Evolutionary conservation across 2,329 filamentous ascomycete genomes (phyloP).

Genomic region (Aaosphaeria arxii): DNA sequence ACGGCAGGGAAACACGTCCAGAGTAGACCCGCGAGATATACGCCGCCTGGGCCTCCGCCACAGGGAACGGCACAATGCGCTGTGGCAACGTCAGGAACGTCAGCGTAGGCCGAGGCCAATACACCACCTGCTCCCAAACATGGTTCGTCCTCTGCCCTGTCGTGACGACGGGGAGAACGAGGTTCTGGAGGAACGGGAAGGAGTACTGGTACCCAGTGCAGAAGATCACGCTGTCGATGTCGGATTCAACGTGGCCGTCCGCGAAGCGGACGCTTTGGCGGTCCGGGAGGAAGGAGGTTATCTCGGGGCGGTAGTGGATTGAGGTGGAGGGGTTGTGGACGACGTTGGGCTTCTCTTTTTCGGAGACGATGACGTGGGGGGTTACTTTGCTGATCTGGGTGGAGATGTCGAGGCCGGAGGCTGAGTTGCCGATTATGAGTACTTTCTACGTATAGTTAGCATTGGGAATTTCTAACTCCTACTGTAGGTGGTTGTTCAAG

Average conservation of each 20-base stretch:
- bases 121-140: conserved; percentile 77
- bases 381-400: conserved; percentile 62
- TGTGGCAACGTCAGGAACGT: conserved; percentile 74
- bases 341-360: conserved; percentile 61
- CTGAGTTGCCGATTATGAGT: conserved; percentile 78
- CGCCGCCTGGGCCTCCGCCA: conserved; percentile 76
- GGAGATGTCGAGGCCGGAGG: conserved; percentile 81
- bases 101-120: conserved; percentile 71
- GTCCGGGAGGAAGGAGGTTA: conserved; percentile 53
- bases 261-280: conserved; percentile 63
- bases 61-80: conserved; percentile 80
- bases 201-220: conserved; percentile 89
- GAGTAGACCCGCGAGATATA: conserved; percentile 76
- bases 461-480: no score
- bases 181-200: conserved; percentile 67
- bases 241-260: conserved; percentile 61
- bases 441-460: conserved; percentile 54
- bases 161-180: conserved; percentile 58
- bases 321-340: conserved; percentile 58
- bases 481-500: no score
- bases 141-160: conserved; percentile 68
- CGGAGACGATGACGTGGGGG: conserved; percentile 49
- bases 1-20: conserved; percentile 64
- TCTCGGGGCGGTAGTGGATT: conserved; percentile 46
- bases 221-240: conserved; percentile 76